Evolutionary conservation across 257 asterid species (phyloP).

Genomic region (Capsicum baccatum): DNA sequence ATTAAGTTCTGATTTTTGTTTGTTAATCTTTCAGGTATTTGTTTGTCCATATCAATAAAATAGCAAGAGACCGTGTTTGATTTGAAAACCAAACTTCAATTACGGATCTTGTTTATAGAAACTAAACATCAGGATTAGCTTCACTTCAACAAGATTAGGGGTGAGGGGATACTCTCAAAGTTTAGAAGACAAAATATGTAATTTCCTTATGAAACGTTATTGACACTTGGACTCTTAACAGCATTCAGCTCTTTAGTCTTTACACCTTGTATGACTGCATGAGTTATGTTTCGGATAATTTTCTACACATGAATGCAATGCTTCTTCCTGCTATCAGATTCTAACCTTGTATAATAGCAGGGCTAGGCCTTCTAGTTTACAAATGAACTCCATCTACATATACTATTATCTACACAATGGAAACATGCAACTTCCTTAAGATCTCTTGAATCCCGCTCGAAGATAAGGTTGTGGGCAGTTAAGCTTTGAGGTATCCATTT

Average conservation of each 20-base stretch:
- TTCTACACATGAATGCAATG: constrained; percentile 9
- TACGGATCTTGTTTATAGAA: neutral
- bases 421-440: constrained; percentile 29
- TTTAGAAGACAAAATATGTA: neutral
- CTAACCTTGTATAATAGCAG: neutral
- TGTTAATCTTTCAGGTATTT: neutral
- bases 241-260: neutral
- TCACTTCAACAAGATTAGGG: constrained; percentile 2
- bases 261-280: neutral
- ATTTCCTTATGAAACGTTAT: neutral
- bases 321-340: neutral
- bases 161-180: neutral
- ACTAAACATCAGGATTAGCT: neutral
- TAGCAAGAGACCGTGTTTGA: constrained; percentile 7
- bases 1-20: constrained; percentile 33
- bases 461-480: constrained; percentile 31
- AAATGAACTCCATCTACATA: constrained; percentile 2
- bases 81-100: neutral
- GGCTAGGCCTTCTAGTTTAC: neutral
- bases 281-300: too few relatives aligned
- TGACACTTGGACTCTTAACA: neutral
- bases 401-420: constrained; percentile 19
- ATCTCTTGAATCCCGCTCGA: constrained; percentile 20
- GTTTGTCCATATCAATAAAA: neutral
- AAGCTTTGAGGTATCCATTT: constrained; percentile 75